A percentile compares a stretch with the other conserved stretches of the same genome.
These are phyloP conservation scores for Chimonanthus salicifolius DNA, from an alignment of 164 flowering plant genomes.

Conservation along the genomic window DNA sequence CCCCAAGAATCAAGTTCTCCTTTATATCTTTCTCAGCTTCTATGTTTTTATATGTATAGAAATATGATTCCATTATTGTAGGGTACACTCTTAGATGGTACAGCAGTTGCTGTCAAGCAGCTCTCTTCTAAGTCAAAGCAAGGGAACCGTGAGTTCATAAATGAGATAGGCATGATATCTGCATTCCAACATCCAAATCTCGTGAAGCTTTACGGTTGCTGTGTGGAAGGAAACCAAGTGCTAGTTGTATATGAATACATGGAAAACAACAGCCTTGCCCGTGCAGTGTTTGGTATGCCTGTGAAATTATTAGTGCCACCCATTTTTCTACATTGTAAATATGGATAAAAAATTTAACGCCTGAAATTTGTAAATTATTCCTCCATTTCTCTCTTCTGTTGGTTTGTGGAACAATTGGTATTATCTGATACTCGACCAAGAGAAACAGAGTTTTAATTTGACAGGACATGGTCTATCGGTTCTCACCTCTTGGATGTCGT, in stretches of 20 bases:
- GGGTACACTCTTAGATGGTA: conserved; percentile 71
- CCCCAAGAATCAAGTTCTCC: no score
- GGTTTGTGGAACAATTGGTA: neutral
- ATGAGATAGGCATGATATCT: conserved; percentile 83
- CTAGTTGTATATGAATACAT: conserved; percentile 64
- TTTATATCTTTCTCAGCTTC: neutral
- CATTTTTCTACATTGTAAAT: neutral
- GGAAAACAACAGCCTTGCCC: conserved; percentile 75
- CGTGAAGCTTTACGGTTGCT: conserved; percentile 74
- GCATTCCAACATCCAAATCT: conserved; percentile 71
- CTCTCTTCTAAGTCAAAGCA: conserved; percentile 81
- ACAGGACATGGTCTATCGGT: neutral
- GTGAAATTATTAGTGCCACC: neutral
- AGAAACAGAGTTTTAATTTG: neutral
- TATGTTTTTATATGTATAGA: neutral
- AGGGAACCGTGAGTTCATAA: conserved; percentile 79
- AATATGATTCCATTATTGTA: conserved; percentile 13
- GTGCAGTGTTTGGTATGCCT: conserved; percentile 53
- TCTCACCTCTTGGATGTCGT: neutral
- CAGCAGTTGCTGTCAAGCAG: conserved; percentile 71
- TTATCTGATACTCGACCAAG: no score
- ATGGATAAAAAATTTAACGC: no score
- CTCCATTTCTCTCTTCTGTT: neutral
- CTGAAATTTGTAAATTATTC: neutral
- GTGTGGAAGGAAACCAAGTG: conserved; percentile 67